phyloP scores from a whole-genome alignment of 179 eudicot genomes.

The Carnegiea gigantea region DNA sequence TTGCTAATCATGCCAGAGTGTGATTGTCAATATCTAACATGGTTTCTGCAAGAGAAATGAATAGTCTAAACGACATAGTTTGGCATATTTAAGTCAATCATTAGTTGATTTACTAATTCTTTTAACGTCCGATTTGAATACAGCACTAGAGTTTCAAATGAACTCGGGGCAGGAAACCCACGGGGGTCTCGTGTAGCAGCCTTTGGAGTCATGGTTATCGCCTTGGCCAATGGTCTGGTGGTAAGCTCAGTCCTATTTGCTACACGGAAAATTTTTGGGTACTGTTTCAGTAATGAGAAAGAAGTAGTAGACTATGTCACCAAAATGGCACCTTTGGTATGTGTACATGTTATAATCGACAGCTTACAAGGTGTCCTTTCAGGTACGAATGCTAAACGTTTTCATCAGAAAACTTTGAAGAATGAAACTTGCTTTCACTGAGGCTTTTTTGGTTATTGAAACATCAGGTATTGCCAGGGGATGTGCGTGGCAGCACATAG shows the following conservation, averaged over 20 bases:
- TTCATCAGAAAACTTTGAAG: background rate
- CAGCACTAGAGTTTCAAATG: constrained; percentile 83
- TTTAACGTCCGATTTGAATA: background rate
- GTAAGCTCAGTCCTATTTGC: constrained; percentile 46
- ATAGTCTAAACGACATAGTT: background rate
- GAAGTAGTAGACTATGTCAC: constrained; percentile 75
- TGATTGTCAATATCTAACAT: background rate
- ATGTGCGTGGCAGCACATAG: constrained; percentile 89
- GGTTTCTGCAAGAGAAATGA: background rate
- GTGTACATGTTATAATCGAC: constrained; percentile 51
- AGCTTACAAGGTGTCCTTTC: constrained; percentile 63
- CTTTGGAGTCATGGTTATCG: constrained; percentile 43
- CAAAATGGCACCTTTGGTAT: constrained; percentile 61
- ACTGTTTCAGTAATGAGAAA: constrained; percentile 60
- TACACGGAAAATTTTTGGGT: constrained; percentile 52
- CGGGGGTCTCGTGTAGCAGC: constrained; percentile 58
- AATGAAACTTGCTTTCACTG: background rate
- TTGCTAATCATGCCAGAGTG: background rate
- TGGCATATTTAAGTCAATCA: background rate
- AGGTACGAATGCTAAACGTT: constrained; percentile 32
- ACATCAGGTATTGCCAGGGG: constrained; percentile 76
- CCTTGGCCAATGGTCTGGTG: constrained; percentile 40
- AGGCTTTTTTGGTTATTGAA: constrained; percentile 6
- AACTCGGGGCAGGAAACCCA: constrained; percentile 74
- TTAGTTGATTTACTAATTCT: background rate